Percentiles rank a stretch among this genome's conserved stretches.
phyloP scores from a whole-genome alignment of 805 yeast species.

The Schwanniomyces yamadae region DNA sequence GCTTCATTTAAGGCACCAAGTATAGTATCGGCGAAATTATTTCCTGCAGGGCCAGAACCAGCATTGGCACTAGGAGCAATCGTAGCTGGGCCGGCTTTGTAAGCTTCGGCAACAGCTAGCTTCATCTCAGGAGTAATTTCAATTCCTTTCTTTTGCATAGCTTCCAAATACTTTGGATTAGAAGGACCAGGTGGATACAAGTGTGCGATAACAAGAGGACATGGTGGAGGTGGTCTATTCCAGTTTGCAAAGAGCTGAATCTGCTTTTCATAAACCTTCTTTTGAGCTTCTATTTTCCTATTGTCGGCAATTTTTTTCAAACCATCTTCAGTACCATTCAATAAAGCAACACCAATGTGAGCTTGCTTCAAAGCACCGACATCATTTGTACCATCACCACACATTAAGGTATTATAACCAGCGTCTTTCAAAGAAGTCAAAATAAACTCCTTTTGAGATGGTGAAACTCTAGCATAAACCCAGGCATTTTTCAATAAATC shows the following conservation, averaged over 20 bases:
- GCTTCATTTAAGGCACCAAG: slow-evolving; percentile 52
- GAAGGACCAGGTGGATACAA: slow-evolving; percentile 92
- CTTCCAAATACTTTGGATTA: slow-evolving; percentile 84
- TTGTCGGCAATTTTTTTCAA: slow-evolving; percentile 85
- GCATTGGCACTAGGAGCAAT: slow-evolving; percentile 25
- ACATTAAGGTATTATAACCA: slow-evolving; percentile 94
- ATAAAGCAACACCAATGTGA: slow-evolving; percentile 94
- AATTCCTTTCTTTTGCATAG: slow-evolving; percentile 82
- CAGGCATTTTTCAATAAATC: slow-evolving; percentile 84
- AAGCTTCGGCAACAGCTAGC: slow-evolving; percentile 56
- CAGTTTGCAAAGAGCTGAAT: slow-evolving; percentile 74
- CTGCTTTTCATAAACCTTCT: slow-evolving; percentile 80
- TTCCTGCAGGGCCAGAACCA: slow-evolving; percentile 34
- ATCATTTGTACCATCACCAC: slow-evolving; percentile 99
- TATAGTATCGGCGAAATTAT: slow-evolving; percentile 57
- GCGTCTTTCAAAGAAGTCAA: slow-evolving; percentile 77
- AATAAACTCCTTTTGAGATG: slow-evolving; percentile 90
- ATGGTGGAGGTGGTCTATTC: slow-evolving; percentile 81
- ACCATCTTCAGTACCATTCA: slow-evolving; percentile 95
- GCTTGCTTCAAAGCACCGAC: slow-evolving; percentile 99
- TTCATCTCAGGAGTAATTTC: slow-evolving; percentile 73
- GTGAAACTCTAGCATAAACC: slow-evolving; percentile 98
- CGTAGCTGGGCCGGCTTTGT: slow-evolving; percentile 37
- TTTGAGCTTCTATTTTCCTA: slow-evolving; percentile 61
- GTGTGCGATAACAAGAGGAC: slow-evolving; percentile 87